A percentile compares a stretch with the other conserved stretches of the same genome.
Conservation (phyloP, 805 yeast genomes). For the Starmerella floris region DNA sequence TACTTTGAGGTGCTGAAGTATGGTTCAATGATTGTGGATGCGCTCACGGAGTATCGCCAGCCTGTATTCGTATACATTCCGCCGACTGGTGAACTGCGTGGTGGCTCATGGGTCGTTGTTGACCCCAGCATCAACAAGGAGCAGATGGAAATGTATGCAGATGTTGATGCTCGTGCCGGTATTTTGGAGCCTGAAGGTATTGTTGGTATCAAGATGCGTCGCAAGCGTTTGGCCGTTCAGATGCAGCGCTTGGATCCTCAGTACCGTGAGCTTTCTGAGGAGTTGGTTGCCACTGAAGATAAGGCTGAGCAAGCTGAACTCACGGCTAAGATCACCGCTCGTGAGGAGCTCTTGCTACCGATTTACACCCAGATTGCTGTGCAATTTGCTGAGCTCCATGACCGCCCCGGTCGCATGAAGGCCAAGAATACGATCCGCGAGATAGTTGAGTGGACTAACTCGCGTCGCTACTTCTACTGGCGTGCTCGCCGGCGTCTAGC, state of each 20-base stretch:
- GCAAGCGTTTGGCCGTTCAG: conserved; percentile 78
- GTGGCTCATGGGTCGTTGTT: conserved; percentile 99
- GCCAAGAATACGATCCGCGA: conserved; percentile 84
- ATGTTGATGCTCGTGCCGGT: conserved; percentile 90
- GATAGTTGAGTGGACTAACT: conserved; percentile 70
- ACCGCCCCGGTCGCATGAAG: conserved; percentile 92
- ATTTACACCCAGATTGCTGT: conserved; percentile 83
- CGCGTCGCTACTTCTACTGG: conserved; percentile 98
- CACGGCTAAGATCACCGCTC: conserved; percentile 52
- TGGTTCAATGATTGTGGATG: conserved; percentile 95
- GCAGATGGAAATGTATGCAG: conserved; percentile 99
- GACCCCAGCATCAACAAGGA: conserved; percentile 95
- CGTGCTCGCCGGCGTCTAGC: conserved; percentile 88
- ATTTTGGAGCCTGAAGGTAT: conserved; percentile 97
- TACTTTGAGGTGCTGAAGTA: conserved; percentile 94
- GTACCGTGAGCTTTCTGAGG: conserved; percentile 50
- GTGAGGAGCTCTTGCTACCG: conserved; percentile 73
- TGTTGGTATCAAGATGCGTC: conserved; percentile 96
- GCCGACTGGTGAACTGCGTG: conserved; percentile 96
- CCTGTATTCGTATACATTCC: conserved; percentile 96
- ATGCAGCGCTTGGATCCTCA: conserved; percentile 78
- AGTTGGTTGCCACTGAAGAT: conserved; percentile 36
- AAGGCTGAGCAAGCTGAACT: conserved; percentile 55
- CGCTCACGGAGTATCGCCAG: conserved; percentile 87
- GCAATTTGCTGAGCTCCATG: conserved; percentile 96